A percentile compares a stretch with the other conserved stretches of the same genome.
Evolutionary conservation across 2,329 filamentous ascomycete species (phyloP).

Genomic region (Cordyceps militaris): DNA sequence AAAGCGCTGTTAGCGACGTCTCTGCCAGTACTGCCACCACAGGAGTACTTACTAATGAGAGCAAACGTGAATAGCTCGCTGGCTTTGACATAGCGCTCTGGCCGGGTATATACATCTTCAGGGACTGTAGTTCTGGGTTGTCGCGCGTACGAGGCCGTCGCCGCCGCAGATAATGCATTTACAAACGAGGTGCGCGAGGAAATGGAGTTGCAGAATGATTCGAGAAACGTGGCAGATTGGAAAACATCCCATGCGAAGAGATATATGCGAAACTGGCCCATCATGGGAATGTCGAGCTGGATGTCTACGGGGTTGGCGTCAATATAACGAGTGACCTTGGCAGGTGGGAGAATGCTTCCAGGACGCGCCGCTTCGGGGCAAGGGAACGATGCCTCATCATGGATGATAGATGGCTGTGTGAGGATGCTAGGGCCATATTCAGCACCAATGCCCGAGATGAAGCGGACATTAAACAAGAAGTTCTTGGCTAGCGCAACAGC

Average conservation of each 20-base stretch:
- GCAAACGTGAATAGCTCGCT: slow-evolving; percentile 64
- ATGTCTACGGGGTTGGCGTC: slow-evolving; percentile 73
- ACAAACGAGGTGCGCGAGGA: slow-evolving; percentile 47
- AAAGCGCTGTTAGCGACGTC: background rate
- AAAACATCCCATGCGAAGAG: slow-evolving; percentile 60
- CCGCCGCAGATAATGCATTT: slow-evolving; percentile 50
- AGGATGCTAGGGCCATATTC: slow-evolving; percentile 48
- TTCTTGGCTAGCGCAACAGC: slow-evolving; percentile 57
- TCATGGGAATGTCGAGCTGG: slow-evolving; percentile 69
- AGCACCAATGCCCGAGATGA: slow-evolving; percentile 66
- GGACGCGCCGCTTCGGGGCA: slow-evolving; percentile 32
- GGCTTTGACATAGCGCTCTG: slow-evolving; percentile 60
- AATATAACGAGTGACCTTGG: slow-evolving; percentile 65
- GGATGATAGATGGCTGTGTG: slow-evolving; percentile 37
- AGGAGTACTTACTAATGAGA: slow-evolving; percentile 50
- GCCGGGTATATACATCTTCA: slow-evolving; percentile 59
- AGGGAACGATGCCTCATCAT: slow-evolving; percentile 30
- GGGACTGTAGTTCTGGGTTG: slow-evolving; percentile 50
- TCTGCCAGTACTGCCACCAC: background rate
- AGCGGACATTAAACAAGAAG: slow-evolving; percentile 63
- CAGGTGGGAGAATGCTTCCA: slow-evolving; percentile 54
- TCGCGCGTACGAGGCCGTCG: slow-evolving; percentile 53
- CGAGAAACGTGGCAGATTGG: slow-evolving; percentile 49
- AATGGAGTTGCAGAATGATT: slow-evolving; percentile 50
- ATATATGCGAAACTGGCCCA: slow-evolving; percentile 72